A percentile compares a stretch with the other conserved stretches of the same genome.
These are phyloP conservation scores for Silene uniflora DNA, from an alignment of 148 eudicot genomes.

Conservation along the genomic window DNA sequence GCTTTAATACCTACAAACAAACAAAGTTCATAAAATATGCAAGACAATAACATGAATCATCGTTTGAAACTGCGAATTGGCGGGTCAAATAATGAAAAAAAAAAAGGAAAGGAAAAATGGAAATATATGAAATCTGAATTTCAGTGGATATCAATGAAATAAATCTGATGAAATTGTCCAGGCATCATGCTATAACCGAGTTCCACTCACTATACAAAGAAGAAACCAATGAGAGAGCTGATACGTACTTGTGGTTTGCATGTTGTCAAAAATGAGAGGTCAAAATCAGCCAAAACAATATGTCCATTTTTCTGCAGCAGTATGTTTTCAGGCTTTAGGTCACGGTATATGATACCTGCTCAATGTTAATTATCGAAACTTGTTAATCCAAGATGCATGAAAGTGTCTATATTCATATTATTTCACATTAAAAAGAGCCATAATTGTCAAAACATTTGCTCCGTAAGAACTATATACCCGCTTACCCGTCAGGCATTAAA, in stretches of 20 bases:
- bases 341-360: conserved; percentile 91
- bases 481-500: neutral
- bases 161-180: neutral
- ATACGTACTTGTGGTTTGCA: conserved; percentile 81
- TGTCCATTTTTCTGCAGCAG: conserved; percentile 86
- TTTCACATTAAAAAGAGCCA: neutral
- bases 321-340: conserved; percentile 93
- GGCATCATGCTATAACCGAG: neutral
- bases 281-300: conserved; percentile 83
- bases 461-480: neutral
- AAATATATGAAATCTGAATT: too few relatives aligned
- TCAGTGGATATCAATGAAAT: neutral
- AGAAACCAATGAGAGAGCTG: conserved; percentile 8
- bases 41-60: neutral
- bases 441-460: neutral
- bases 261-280: conserved; percentile 76
- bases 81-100: too few relatives aligned
- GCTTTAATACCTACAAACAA: conserved; percentile 69
- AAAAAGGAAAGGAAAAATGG: neutral
- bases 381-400: conserved; percentile 2
- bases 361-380: conserved; percentile 16
- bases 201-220: neutral
- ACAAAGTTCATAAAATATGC: conserved; percentile 4
- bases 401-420: neutral
- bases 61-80: neutral